Conservation (phyloP, 768 basidiomycete species). For the Rhodotorula graminis region DNA sequence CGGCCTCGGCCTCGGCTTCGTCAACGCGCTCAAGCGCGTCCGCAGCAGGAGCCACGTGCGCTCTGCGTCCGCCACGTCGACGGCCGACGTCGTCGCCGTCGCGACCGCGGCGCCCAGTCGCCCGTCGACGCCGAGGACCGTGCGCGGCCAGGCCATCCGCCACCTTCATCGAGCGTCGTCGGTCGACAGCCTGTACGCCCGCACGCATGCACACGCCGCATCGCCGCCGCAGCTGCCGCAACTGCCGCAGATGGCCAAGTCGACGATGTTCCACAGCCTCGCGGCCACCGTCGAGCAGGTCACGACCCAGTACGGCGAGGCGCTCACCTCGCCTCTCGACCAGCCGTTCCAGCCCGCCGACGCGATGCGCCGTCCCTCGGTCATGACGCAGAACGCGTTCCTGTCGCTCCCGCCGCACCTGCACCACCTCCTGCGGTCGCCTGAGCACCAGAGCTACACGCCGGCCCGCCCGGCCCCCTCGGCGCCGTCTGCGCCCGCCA, state of each 20-base stretch:
- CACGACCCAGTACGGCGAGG: conserved; percentile 18
- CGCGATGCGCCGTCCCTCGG: conserved; percentile 7
- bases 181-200: conserved; percentile 18
- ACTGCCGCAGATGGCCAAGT: background rate
- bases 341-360: background rate
- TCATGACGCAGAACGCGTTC: conserved; percentile 30
- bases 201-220: background rate
- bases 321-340: background rate
- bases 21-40: background rate
- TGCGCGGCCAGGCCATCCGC: conserved; percentile 28
- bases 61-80: background rate
- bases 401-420: conserved; percentile 35
- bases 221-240: background rate
- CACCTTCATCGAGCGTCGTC: conserved; percentile 12
- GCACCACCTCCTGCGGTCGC: conserved; percentile 31
- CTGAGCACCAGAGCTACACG: background rate
- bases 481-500: background rate
- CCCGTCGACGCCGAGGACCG: background rate
- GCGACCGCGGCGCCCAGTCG: no score
- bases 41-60: background rate
- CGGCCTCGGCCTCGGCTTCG: background rate
- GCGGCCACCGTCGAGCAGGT: background rate
- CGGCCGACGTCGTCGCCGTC: background rate
- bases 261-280: background rate
- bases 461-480: conserved; percentile 12